A percentile compares a stretch with the other conserved stretches of the same genome.
These are phyloP conservation scores for Phyllosticta capitalensis DNA, from an alignment of 2,329 filamentous ascomycete species.

Conservation along the genomic window DNA sequence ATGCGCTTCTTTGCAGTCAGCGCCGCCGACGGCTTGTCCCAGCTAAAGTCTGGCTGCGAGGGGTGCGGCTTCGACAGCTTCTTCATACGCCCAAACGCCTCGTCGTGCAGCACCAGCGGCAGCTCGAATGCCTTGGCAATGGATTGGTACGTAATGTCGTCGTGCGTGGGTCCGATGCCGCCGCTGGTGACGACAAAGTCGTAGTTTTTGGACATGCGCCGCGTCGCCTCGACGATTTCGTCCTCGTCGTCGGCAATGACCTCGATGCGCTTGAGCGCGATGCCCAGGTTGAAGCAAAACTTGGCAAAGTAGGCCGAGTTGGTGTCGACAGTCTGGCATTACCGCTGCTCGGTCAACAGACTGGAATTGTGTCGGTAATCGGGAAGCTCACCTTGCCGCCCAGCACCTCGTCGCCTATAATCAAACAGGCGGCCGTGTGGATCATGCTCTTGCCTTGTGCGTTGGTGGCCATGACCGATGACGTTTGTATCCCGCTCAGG, in stretches of 20 bases:
- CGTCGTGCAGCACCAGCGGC: slow-evolving; percentile 65
- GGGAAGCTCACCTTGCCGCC: slow-evolving; percentile 62
- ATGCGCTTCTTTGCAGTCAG: slow-evolving; percentile 79
- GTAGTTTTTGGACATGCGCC: slow-evolving; percentile 78
- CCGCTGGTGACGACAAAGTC: slow-evolving; percentile 94
- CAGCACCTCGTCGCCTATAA: slow-evolving; percentile 95
- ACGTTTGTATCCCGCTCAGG: slow-evolving; percentile 25
- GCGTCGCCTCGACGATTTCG: slow-evolving; percentile 81
- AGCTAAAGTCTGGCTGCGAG: slow-evolving; percentile 66
- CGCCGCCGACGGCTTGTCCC: slow-evolving; percentile 71
- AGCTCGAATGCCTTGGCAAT: slow-evolving; percentile 84
- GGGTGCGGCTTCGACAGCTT: slow-evolving; percentile 64
- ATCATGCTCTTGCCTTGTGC: slow-evolving; percentile 58
- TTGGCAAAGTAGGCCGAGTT: slow-evolving; percentile 57
- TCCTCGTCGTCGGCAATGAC: slow-evolving; percentile 87
- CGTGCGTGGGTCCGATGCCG: slow-evolving; percentile 93
- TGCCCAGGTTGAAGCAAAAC: slow-evolving; percentile 56
- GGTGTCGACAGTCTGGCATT: slow-evolving; percentile 50
- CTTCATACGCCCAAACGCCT: slow-evolving; percentile 76
- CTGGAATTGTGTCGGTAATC: not conserved
- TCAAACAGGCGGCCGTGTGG: slow-evolving; percentile 80
- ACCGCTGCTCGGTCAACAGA: not conserved
- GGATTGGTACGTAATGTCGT: slow-evolving; percentile 93
- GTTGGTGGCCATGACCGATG: slow-evolving; percentile 33
- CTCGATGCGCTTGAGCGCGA: slow-evolving; percentile 73